Percentiles rank a stretch among this genome's conserved stretches.
These are phyloP conservation scores for Kuraishia molischiana DNA, from an alignment of 805 yeast genomes.

Conservation along the genomic window DNA sequence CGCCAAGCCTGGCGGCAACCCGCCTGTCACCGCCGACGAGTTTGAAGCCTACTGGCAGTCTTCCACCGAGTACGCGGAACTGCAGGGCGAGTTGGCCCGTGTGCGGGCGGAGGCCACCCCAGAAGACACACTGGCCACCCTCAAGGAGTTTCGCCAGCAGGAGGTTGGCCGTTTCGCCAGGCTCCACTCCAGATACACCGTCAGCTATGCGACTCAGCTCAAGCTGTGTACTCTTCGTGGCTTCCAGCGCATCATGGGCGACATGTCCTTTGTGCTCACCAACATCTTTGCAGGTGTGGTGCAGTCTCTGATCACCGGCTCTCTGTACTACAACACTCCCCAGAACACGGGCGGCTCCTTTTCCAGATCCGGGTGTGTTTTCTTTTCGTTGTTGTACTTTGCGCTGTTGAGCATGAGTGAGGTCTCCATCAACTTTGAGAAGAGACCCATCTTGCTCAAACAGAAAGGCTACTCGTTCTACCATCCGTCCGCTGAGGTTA, in stretches of 20 bases:
- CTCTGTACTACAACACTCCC: conserved; percentile 47
- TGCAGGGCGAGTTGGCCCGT: conserved; percentile 21
- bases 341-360: conserved; percentile 45
- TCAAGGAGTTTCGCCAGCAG: conserved; percentile 16
- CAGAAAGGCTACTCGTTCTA: conserved; percentile 67
- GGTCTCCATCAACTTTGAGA: conserved; percentile 31
- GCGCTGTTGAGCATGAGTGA: conserved; percentile 39
- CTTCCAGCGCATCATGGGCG: conserved; percentile 46
- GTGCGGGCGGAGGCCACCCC: conserved; percentile 14
- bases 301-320: conserved; percentile 55
- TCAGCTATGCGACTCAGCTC: conserved; percentile 38
- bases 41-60: conserved; percentile 51
- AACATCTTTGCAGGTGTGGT: conserved; percentile 36
- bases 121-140: conserved; percentile 29
- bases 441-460: conserved; percentile 55
- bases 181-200: conserved; percentile 29
- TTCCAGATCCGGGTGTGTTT: conserved; percentile 54
- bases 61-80: conserved; percentile 41
- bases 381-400: conserved; percentile 47
- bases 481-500: conserved; percentile 65
- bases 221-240: conserved; percentile 38
- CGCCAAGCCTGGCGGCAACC: conserved; percentile 32
- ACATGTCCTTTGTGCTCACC: conserved; percentile 38
- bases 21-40: conserved; percentile 47
- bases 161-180: conserved; percentile 18